A percentile compares a stretch with the other conserved stretches of the same genome.
phyloP scores from a whole-genome alignment of 2,329 filamentous ascomycete genomes.

The Malbranchea zuffiana region DNA sequence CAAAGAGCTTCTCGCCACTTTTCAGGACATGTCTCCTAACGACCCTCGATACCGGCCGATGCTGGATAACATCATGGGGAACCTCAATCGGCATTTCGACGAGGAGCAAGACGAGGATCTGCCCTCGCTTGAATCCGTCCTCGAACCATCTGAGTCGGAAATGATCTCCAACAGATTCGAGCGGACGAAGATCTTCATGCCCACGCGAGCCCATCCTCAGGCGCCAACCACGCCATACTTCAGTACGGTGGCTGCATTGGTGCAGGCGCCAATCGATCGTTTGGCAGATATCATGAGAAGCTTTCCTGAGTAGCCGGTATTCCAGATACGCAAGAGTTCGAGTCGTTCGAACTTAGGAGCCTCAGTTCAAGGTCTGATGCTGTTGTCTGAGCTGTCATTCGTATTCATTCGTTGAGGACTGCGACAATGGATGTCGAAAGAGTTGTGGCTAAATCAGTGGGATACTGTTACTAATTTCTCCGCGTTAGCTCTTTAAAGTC shows the following conservation, averaged over 20 bases:
- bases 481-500: too few species aligned
- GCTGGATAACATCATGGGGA: constrained; percentile 33
- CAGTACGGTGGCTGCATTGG: constrained; percentile 43
- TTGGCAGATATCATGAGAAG: constrained; percentile 44
- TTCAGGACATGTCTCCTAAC: constrained; percentile 35
- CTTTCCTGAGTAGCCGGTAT: constrained; percentile 36
- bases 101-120: constrained; percentile 42
- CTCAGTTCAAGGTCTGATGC: too few species aligned
- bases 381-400: too few species aligned
- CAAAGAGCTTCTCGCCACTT: constrained; percentile 39
- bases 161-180: constrained; percentile 35
- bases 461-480: too few species aligned
- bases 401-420: too few species aligned
- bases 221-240: constrained; percentile 44
- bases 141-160: constrained; percentile 26
- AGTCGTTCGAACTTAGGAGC: neutral
- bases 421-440: too few species aligned
- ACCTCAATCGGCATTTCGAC: constrained; percentile 37
- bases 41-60: constrained; percentile 32
- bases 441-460: too few species aligned
- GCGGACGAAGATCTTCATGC: constrained; percentile 44
- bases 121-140: constrained; percentile 35
- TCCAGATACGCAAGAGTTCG: neutral
- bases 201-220: constrained; percentile 40
- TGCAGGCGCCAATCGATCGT: constrained; percentile 47